Percentiles rank a stretch among this genome's conserved stretches.
Evolutionary conservation across 2,329 filamentous ascomycete species (phyloP).

Genomic region (Fusarium sp.): DNA sequence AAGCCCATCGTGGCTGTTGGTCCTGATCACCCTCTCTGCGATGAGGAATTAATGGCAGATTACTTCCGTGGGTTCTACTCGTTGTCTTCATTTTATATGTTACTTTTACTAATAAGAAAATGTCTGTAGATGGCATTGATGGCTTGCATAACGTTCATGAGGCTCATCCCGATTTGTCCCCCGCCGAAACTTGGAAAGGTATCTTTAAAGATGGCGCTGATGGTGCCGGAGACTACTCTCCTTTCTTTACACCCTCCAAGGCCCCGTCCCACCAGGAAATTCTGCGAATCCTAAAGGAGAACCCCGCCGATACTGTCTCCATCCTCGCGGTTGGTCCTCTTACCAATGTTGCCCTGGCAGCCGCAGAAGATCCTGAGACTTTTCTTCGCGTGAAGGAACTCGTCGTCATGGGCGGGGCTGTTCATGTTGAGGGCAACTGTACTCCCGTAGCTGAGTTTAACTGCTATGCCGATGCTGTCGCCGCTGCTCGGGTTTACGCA

Average conservation of each 20-base stretch:
- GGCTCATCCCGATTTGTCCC: slow-evolving; percentile 78
- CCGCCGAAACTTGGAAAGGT: slow-evolving; percentile 78
- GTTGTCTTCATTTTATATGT: not conserved
- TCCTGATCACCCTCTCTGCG: slow-evolving; percentile 84
- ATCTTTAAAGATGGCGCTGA: slow-evolving; percentile 64
- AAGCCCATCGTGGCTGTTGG: slow-evolving; percentile 91
- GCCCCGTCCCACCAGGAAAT: slow-evolving; percentile 85
- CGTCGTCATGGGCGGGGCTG: slow-evolving; percentile 92
- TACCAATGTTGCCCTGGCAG: slow-evolving; percentile 92
- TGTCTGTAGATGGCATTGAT: slow-evolving; percentile 74
- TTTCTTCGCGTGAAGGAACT: slow-evolving; percentile 92
- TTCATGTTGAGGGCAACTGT: slow-evolving; percentile 84
- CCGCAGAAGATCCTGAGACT: slow-evolving; percentile 86
- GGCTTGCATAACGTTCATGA: slow-evolving; percentile 81
- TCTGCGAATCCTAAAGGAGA: slow-evolving; percentile 83
- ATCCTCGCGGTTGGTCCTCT: slow-evolving; percentile 90
- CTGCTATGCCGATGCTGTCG: slow-evolving; percentile 86
- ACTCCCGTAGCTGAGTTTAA: slow-evolving; percentile 94
- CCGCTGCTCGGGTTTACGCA: slow-evolving; percentile 80
- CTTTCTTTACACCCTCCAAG: slow-evolving; percentile 81
- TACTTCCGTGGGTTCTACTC: slow-evolving; percentile 80
- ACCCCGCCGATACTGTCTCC: slow-evolving; percentile 85
- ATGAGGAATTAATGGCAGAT: slow-evolving; percentile 82
- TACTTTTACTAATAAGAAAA: slow-evolving; percentile 10
- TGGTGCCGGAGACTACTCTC: slow-evolving; percentile 59